Conservation (phyloP, 257 asterid species). For the Gentiana straminea region DNA sequence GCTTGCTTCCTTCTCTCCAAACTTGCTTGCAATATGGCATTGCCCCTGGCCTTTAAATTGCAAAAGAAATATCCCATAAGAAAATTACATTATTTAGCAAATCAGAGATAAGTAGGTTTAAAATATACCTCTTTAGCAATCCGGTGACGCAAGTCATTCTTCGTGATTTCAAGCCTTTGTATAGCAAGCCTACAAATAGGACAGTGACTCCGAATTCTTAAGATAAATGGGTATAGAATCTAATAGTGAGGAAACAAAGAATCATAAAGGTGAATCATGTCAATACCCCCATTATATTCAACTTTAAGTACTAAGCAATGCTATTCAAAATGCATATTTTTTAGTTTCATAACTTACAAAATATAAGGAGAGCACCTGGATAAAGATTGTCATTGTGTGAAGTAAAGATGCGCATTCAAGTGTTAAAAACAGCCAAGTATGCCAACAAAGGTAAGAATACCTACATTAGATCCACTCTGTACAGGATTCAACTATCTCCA, state of each 20-base stretch:
- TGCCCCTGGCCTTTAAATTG: slow-evolving; percentile 68
- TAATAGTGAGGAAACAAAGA: neutral
- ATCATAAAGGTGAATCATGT: neutral
- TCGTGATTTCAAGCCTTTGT: slow-evolving; percentile 82
- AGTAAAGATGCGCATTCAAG: no score
- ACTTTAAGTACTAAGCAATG: no score
- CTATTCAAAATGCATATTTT: no score
- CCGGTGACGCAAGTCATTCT: slow-evolving; percentile 85
- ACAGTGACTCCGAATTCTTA: neutral
- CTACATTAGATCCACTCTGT: no score
- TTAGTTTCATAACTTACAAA: no score
- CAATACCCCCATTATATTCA: no score
- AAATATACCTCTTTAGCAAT: slow-evolving; percentile 77
- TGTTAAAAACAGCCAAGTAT: no score
- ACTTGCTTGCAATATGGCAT: slow-evolving; percentile 93
- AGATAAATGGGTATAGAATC: neutral
- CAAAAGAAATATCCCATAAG: slow-evolving; percentile 9
- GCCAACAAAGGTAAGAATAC: no score
- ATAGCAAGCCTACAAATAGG: slow-evolving; percentile 58
- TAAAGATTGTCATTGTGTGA: no score
- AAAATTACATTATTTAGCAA: neutral
- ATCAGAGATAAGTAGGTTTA: neutral
- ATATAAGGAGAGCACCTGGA: no score
- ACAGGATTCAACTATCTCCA: no score
- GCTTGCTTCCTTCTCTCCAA: slow-evolving; percentile 95